Percentiles rank a stretch among this genome's conserved stretches.
phyloP scores from a whole-genome alignment of 345 rosid genomes.

The Eucalyptus caleyi region DNA sequence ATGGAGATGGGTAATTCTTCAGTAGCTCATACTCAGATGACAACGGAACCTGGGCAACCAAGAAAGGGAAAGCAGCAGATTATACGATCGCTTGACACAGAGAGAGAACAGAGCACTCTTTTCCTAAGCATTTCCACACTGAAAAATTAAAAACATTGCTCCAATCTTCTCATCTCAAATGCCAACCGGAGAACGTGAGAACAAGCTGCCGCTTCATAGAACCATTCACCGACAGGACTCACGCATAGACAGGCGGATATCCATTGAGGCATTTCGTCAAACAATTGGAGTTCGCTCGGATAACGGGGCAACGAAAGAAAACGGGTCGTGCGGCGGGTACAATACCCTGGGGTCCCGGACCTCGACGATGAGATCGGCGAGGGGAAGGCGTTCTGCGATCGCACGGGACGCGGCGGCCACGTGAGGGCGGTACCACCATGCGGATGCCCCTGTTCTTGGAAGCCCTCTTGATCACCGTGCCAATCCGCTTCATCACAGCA shows the following conservation, averaged over 20 bases:
- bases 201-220: not conserved
- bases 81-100: not conserved
- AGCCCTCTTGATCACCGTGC: slow-evolving; percentile 26
- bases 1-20: slow-evolving; percentile 6
- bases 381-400: slow-evolving; percentile 38
- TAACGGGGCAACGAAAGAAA: not conserved
- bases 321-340: not conserved
- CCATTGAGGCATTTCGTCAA: slow-evolving; percentile 24
- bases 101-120: not conserved
- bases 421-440: slow-evolving; percentile 52
- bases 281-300: not conserved
- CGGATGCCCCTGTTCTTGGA: slow-evolving; percentile 9
- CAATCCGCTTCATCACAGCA: slow-evolving; percentile 18
- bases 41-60: slow-evolving; percentile 38
- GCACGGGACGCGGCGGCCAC: slow-evolving; percentile 73
- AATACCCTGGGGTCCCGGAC: slow-evolving; percentile 73
- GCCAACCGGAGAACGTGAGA: not conserved
- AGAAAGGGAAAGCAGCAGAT: not conserved
- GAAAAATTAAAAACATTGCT: not conserved
- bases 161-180: not conserved
- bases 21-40: slow-evolving; percentile 47
- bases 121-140: not conserved
- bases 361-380: slow-evolving; percentile 53
- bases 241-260: not conserved
- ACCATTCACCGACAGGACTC: not conserved